Base-by-base conservation (phyloP, 208 protist genomes). In the Crithidia brevicula region DNA sequence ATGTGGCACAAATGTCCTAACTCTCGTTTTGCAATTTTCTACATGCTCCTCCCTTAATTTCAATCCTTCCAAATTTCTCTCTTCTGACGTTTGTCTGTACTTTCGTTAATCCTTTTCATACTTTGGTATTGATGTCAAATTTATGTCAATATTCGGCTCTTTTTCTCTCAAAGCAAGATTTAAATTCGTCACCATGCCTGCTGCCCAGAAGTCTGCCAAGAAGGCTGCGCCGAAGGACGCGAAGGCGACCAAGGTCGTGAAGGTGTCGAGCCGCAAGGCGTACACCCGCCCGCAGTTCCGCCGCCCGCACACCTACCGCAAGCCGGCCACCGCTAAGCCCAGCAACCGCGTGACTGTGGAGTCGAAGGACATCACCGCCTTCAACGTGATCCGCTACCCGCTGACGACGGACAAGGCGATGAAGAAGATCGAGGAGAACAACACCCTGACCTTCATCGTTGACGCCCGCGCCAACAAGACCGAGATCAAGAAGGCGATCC, bases 341-440 rank as follows among this genome's bases (percentile, higher is more conserved):
- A 91, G 89, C 75, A 97, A 97, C 81, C 90, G 84, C 45, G 85
- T 96, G 49, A 94, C 79, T 27, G 89, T 93, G 51, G 79, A 93
- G 33, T 65, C 79, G 72, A 85, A 86, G 79, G 94, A 96, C 79
- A 54, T 79, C 23, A 72, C 86, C 56, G 72, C 94, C 50, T 99
- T 96, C 89, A 67, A 81, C 67, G 77, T 99, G 72, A 90, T 99
- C 74, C 92, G 98, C 81, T 98, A 98, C 89, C 99, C 99, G 31
- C 80, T 99, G 57, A 99, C 95, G 31, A 99, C 98, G 23, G 98
- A 99, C 79, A 97, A 96, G 76, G 98, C 98, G 50, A 99, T 99
- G 94, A 99, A 99, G 95, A 98, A 99, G 93, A 99, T 99, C 68
- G 99, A 99, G 91, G 97, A 99, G 71, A 98, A 99, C 89, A 99